These are phyloP conservation scores for Bromus sterilis DNA, from an alignment of 176 grass and related monocot species.

Conservation along the genomic window DNA sequence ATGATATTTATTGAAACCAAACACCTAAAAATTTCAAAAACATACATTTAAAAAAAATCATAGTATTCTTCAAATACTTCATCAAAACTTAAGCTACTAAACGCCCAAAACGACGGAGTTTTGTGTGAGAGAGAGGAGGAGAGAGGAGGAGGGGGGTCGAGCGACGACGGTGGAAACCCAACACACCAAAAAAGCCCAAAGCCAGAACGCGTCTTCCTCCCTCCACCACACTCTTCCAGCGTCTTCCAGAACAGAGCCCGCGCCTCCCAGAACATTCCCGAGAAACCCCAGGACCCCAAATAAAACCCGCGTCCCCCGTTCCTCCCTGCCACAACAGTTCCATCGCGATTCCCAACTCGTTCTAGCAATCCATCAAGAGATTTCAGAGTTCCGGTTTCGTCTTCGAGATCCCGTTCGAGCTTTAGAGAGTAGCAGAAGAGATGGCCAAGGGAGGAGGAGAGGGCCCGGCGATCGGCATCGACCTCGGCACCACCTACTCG, in stretches of 20 bases:
- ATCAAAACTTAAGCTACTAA: too few species aligned
- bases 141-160: too few species aligned
- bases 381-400: background rate
- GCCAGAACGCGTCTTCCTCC: too few species aligned
- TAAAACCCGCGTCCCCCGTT: constrained; percentile 12
- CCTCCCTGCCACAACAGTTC: background rate
- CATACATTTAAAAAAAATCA: too few species aligned
- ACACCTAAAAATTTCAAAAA: too few species aligned
- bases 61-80: too few species aligned
- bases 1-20: too few species aligned
- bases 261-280: constrained; percentile 43
- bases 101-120: too few species aligned
- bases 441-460: constrained; percentile 66
- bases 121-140: too few species aligned
- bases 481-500: constrained; percentile 91
- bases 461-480: constrained; percentile 90
- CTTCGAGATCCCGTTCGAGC: background rate
- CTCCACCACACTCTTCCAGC: too few species aligned
- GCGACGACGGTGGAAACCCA: too few species aligned
- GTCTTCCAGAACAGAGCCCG: constrained; percentile 35
- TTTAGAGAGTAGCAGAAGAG: background rate
- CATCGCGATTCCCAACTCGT: background rate
- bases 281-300: background rate
- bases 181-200: too few species aligned
- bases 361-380: background rate